Evolutionary conservation across 139 green algal species (phyloP), one percentile per base, ranked within the genome.

Genomic region (Coelastrella sp.): DNA sequence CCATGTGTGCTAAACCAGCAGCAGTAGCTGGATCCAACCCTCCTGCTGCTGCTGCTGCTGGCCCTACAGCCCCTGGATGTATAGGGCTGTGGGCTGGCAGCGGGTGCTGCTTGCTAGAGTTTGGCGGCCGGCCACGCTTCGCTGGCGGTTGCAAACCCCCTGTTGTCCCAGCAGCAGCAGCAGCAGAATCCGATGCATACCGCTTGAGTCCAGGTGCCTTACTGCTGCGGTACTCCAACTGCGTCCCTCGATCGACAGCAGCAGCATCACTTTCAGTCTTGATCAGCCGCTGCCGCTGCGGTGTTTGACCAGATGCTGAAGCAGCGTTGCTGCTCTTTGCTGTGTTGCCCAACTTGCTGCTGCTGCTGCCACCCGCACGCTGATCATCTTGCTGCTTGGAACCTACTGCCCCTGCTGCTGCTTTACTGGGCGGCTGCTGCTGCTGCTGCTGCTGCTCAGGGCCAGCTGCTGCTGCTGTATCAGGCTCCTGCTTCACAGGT

Each of bases 101-200:
- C 22, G 57, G 32, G 23, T 66, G 77, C 47, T 83, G 64, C 71
- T 77, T 77, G 16, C 71, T 77, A 16, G 71, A 23, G 19, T 71
- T 71, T 19, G 79, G 79, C 16, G 79, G 79, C 14, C 79, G 56
- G 0, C 79, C 79, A 20, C 79, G 79, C 79, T 84, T 84, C 68
- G 79, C 54, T 66, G 5, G 77, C 4, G 0, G 73, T 32, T 78
- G 77, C 77, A 32, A 20, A 5, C 4, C 23, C 32, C 17, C 20
- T 82, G 32, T 23, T 83, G 77, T 47, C 32, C 32, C 32, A 47
- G 32, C 32, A 47, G 32, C 32, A 47, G 32, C 32, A 47, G 32
- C 32, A 47, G 32, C 32, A 47, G 32, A 47, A 7, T 71, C 64
- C 16, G 64, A 11, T 71, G 64, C 64, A 71, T 14, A 71, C 0